These are phyloP conservation scores for Pezicula carpinea DNA, from an alignment of 2,329 filamentous ascomycete genomes.

Conservation along the genomic window DNA sequence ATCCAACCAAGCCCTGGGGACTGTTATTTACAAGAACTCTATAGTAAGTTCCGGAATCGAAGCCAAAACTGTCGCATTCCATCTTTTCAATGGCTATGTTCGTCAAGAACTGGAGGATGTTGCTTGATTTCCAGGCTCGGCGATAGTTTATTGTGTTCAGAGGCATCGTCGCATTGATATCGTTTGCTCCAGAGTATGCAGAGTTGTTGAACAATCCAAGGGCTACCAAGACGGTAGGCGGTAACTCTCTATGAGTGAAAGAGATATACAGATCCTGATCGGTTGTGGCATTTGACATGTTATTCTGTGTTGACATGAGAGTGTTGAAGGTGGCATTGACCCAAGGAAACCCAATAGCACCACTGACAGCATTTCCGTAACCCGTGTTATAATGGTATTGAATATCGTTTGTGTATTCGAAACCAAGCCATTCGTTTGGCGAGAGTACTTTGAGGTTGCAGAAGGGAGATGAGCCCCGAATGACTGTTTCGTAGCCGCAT, in stretches of 20 bases:
- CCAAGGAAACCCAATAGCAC: slow-evolving; percentile 46
- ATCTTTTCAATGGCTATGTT: slow-evolving; percentile 50
- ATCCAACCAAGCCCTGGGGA: slow-evolving; percentile 42
- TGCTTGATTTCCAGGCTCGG: slow-evolving; percentile 45
- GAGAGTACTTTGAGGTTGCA: slow-evolving; percentile 39
- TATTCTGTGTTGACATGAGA: slow-evolving; percentile 26
- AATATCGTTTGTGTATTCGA: slow-evolving; percentile 46
- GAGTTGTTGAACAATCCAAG: slow-evolving; percentile 52
- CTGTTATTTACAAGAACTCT: slow-evolving; percentile 46
- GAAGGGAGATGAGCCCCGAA: slow-evolving; percentile 42
- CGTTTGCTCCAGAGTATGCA: slow-evolving; percentile 37
- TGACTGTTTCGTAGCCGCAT: slow-evolving; percentile 47
- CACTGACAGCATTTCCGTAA: slow-evolving; percentile 43
- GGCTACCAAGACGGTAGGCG: slow-evolving; percentile 47
- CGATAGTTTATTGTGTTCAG: slow-evolving; percentile 41
- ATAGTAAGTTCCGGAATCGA: slow-evolving; percentile 38
- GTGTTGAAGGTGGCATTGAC: slow-evolving; percentile 43
- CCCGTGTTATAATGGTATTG: slow-evolving; percentile 47
- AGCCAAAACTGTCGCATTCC: slow-evolving; percentile 46
- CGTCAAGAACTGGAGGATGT: slow-evolving; percentile 48
- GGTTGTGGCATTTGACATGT: slow-evolving; percentile 25
- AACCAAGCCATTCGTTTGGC: slow-evolving; percentile 42
- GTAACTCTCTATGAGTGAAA: slow-evolving; percentile 50
- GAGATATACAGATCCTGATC: slow-evolving; percentile 48
- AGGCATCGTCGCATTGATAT: slow-evolving; percentile 47